Base-by-base conservation (phyloP, 202 grass and related monocot genomes). In the Bolboschoenoplectus hybrid region DNA sequence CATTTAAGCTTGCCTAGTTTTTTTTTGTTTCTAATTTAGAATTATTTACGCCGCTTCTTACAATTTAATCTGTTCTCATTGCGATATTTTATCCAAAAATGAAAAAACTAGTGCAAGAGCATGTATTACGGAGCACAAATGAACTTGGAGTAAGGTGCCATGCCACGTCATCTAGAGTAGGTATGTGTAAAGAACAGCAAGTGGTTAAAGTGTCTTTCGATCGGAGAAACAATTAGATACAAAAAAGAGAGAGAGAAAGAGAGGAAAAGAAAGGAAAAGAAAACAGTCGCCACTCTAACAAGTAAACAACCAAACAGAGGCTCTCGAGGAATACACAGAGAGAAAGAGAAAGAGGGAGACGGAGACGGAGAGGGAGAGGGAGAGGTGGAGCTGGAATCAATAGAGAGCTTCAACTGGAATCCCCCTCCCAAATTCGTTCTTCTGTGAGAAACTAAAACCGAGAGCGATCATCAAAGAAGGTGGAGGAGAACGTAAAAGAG, bases 201-300 rank as follows among this genome's bases (percentile, higher is more conserved):
- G 82, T 71, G 66, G 66, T 36, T 55, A 72, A 84, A 84, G 47
- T 70, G 40, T 84, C 40, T 52, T 17, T 67, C 46, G 35, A 8
- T 69, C 14, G 57, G 17, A 72, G 17, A 84, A 20, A 84, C 8
- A 84, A 51, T 84, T 34, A 55, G 4, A 66, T 50, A 52, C 12
- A 72, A 66, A 39, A 81, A 53, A 78, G 40, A 16, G 19, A 9
- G 12, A 46, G 19, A 81, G 9, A 12, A 63, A 46, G 36, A 32
- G 6, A 61, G 50, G 32, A 36, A 64, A 43, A 4, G 4, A 80
- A 81, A 67, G 17, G 1, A 86, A 81, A 86, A 34, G 12, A 67
- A 82, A 74, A 87, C 77, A 82, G 63, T 84, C 82, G 64, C 82
- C 66, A 71, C 55, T 80, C 55, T 80, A 80, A 80, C 76, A 61